Base-by-base conservation (phyloP, 768 basidiomycete genomes). In the Paxillus involutus region DNA sequence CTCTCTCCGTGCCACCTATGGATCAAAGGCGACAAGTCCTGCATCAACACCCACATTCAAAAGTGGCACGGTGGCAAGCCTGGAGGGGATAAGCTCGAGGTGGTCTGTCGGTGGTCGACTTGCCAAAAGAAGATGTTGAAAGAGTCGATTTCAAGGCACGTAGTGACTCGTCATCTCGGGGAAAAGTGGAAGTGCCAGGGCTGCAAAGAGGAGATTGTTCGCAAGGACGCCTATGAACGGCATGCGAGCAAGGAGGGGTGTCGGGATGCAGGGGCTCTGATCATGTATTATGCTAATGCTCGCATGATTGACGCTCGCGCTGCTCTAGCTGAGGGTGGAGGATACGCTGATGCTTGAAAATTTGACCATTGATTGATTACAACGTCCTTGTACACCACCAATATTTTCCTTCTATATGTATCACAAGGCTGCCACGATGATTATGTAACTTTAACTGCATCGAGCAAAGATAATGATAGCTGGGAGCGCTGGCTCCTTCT, bases 121-220 rank as follows among this genome's bases (percentile, higher is more conserved):
- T 69, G 64, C n/a, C 42, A 35, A 1, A 48, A 49, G 43, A 39
- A 4, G 1, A 68, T 68, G 61, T 17, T 51, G 6, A 69, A 66
- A 42, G 67, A 66, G 30, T 67, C 62, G 17, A 44, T 66, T 4
- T 24, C 44, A 2, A 49, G 67, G 2, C 64, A 68, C 6, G 26
- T 68, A 0, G 42, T 60, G 0, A 40, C 47, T 5, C n/a, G 52
- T 9, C 67, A 69, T 19, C 47, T 66, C 0, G 52, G 32, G 10
- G 53, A 64, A 46, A 50, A 51, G 29, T 59, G 51, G 57, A n/a
- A 49, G 14, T 63, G 64, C n/a, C 33, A 8, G 29, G 47, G 49
- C 0, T 69, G 65, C 2, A 37, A 51, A 26, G 55, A 63, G 26
- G 44, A 40, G 35, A 30, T 52, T 21, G 24, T 33, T 6, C 58